A percentile compares a stretch with the other conserved stretches of the same genome.
phyloP scores from a whole-genome alignment of 2,329 filamentous ascomycete genomes.

The Penicillium janthinellum region DNA sequence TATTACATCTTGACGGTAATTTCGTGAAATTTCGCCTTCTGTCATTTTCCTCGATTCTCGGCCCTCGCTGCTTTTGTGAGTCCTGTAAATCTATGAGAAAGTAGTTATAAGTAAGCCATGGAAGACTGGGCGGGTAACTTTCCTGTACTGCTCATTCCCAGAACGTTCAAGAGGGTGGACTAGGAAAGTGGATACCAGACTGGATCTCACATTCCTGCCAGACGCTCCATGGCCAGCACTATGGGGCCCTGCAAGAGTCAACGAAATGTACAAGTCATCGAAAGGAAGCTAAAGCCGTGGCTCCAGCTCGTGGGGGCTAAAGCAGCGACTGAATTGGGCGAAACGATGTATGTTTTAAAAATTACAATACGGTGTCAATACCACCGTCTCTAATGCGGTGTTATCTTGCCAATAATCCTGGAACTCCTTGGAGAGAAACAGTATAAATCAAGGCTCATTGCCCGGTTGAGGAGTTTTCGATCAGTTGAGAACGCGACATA shows the following conservation, averaged over 20 bases:
- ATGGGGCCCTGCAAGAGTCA: too few species aligned
- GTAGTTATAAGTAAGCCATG: neutral
- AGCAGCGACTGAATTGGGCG: neutral
- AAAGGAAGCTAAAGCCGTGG: neutral
- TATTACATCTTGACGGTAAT: neutral
- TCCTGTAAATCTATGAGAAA: constrained; percentile 24
- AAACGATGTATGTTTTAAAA: neutral
- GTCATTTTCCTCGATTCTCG: neutral
- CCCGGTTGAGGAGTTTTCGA: neutral
- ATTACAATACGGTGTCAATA: neutral
- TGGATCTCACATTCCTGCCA: neutral
- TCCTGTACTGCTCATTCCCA: neutral
- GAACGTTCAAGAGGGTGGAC: neutral
- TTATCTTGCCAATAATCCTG: neutral
- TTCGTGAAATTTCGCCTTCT: neutral
- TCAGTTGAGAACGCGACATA: neutral
- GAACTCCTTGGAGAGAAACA: neutral
- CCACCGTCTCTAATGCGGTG: neutral
- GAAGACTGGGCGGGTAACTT: too few species aligned
- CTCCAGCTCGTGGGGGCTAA: neutral
- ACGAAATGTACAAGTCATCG: neutral
- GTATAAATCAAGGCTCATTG: neutral
- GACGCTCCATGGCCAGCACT: neutral
- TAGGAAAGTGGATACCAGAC: too few species aligned
- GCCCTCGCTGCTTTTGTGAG: constrained; percentile 26